These are phyloP conservation scores for Breynia disticha DNA, from an alignment of 441 rosid species.

Conservation along the genomic window DNA sequence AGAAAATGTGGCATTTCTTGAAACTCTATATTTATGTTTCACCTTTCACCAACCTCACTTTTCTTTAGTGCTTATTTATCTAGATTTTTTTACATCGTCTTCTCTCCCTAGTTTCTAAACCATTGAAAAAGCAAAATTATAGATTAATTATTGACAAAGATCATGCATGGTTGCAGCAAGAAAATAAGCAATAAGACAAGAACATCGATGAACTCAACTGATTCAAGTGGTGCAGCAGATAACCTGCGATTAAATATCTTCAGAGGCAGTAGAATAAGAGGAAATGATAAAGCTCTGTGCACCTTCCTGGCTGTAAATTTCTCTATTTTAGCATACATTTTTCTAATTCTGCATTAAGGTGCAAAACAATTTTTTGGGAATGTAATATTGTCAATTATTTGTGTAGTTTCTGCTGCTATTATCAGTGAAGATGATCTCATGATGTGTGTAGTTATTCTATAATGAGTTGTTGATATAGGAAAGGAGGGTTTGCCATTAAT, in stretches of 20 bases:
- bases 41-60: background rate
- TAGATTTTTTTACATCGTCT: background rate
- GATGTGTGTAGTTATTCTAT: no score
- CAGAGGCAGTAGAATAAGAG: conserved; percentile 31
- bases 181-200: conserved; percentile 57
- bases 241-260: conserved; percentile 26
- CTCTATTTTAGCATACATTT: conserved; percentile 28
- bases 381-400: no score
- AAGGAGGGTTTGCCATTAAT: no score
- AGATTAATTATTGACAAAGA: background rate
- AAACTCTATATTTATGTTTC: background rate
- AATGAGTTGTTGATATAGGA: no score
- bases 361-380: conserved; percentile 4
- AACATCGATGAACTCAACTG: conserved; percentile 46
- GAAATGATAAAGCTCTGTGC: conserved; percentile 11
- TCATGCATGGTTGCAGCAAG: conserved; percentile 42
- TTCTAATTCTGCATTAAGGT: conserved; percentile 12
- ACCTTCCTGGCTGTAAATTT: conserved; percentile 28
- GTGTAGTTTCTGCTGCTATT: no score
- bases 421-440: no score
- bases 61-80: background rate
- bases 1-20: conserved; percentile 9
- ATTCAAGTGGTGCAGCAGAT: conserved; percentile 41
- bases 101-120: background rate
- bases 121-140: conserved; percentile 11